Percentiles rank a stretch among this genome's conserved stretches.
These are phyloP conservation scores for Aspergillus sp. DNA, from an alignment of 2,329 filamentous ascomycete genomes.

Conservation along the genomic window DNA sequence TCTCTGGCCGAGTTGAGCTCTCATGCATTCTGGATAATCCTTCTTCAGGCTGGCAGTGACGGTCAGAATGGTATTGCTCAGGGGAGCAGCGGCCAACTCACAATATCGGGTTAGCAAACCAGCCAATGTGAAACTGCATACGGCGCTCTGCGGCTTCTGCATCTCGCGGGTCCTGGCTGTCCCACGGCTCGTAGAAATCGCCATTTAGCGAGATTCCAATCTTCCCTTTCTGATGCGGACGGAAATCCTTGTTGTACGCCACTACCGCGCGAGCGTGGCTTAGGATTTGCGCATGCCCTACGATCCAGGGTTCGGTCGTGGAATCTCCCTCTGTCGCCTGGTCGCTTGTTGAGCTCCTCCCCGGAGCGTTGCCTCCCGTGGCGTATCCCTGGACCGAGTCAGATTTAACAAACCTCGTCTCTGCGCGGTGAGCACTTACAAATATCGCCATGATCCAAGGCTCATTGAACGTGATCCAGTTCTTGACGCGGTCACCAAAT, in stretches of 20 bases:
- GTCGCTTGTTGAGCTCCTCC: too few relatives aligned
- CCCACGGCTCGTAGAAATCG: conserved; percentile 39
- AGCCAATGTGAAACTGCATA: conserved; percentile 35
- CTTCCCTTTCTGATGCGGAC: not conserved
- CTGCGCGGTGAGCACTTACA: conserved; percentile 12
- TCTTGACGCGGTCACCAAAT: conserved; percentile 36
- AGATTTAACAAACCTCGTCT: too few relatives aligned
- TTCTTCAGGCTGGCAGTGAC: conserved; percentile 31
- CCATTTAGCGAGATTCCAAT: conserved; percentile 12
- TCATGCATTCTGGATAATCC: conserved; percentile 43
- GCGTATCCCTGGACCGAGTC: too few relatives aligned
- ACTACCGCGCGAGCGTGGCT: conserved; percentile 7
- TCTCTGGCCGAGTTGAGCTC: conserved; percentile 12
- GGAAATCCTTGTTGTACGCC: conserved; percentile 6
- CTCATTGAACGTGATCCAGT: conserved; percentile 43
- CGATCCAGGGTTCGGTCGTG: conserved; percentile 13
- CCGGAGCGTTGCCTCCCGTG: too few relatives aligned
- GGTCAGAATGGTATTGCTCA: too few relatives aligned
- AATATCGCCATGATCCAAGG: conserved; percentile 39
- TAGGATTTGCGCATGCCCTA: conserved; percentile 10
- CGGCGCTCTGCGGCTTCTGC: conserved; percentile 27
- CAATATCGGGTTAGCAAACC: conserved; percentile 46
- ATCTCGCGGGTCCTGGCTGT: conserved; percentile 19
- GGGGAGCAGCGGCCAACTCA: too few relatives aligned
- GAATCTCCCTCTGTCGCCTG: conserved; percentile 7